A percentile compares a stretch with the other conserved stretches of the same genome.
phyloP scores from a whole-genome alignment of 306 rosid species.

The Glycine soja region DNA sequence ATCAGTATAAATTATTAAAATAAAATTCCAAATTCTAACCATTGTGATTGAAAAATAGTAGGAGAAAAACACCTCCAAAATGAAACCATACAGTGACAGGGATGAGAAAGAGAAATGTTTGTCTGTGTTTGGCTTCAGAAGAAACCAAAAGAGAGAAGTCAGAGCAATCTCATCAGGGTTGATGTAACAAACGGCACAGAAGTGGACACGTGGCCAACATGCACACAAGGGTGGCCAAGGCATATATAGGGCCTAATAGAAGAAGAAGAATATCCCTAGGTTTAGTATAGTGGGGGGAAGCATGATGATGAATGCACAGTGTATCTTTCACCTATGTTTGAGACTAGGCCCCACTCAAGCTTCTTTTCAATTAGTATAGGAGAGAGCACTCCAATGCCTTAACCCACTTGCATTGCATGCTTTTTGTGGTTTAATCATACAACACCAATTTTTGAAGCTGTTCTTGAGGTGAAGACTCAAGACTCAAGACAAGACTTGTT shows the following conservation, averaged over 20 bases:
- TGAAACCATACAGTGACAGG: background rate
- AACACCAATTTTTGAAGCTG: constrained; percentile 49
- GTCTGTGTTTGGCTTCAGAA: constrained; percentile 38
- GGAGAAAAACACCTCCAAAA: background rate
- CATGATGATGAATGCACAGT: constrained; percentile 67
- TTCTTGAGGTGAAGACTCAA: background rate
- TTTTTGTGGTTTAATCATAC: constrained; percentile 56
- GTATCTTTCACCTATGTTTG: background rate
- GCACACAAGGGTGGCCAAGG: constrained; percentile 46
- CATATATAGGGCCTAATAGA: constrained; percentile 26
- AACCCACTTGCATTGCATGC: constrained; percentile 68
- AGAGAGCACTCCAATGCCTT: constrained; percentile 50
- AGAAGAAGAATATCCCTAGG: constrained; percentile 55
- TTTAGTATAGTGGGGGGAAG: constrained; percentile 67
- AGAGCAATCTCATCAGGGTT: constrained; percentile 48
- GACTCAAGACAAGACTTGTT: background rate
- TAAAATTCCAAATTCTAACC: too few relatives aligned
- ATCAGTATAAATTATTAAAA: too few relatives aligned
- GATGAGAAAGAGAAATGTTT: constrained; percentile 36
- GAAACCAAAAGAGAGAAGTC: constrained; percentile 50
- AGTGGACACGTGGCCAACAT: constrained; percentile 75
- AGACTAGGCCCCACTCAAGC: constrained; percentile 49
- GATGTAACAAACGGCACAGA: constrained; percentile 60
- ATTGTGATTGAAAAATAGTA: too few relatives aligned
- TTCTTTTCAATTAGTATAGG: constrained; percentile 50